Conservation (phyloP, 139 green algal species). For the Desmodesmus armatus region DNA sequence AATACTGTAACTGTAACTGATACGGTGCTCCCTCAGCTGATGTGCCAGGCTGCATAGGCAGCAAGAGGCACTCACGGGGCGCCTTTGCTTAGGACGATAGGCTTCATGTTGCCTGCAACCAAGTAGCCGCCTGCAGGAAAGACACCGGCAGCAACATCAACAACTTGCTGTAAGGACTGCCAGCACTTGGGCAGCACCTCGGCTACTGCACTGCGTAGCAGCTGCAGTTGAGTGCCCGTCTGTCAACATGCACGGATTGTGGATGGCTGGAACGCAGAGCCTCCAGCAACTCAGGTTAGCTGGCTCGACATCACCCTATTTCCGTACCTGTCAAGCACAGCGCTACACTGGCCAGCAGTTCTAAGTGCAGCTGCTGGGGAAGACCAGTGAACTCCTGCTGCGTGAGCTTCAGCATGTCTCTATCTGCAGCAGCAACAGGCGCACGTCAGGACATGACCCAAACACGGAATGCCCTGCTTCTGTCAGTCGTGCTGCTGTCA, state of each 20-base stretch:
- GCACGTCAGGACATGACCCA: background rate
- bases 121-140: slow-evolving; percentile 19
- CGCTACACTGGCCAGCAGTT: slow-evolving; percentile 39
- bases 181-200: too few relatives aligned
- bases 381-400: slow-evolving; percentile 51
- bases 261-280: too few relatives aligned
- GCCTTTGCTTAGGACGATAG: slow-evolving; percentile 11
- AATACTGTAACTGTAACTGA: background rate
- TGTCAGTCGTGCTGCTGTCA: background rate
- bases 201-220: too few relatives aligned
- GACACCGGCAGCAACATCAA: background rate
- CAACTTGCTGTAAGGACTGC: too few relatives aligned
- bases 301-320: too few relatives aligned
- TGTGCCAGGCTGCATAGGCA: background rate
- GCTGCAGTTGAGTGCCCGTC: too few relatives aligned
- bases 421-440: slow-evolving; percentile 38
- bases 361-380: slow-evolving; percentile 40
- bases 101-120: slow-evolving; percentile 31
- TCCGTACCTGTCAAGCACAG: slow-evolving; percentile 51
- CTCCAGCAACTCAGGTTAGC: too few relatives aligned
- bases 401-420: slow-evolving; percentile 55
- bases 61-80: slow-evolving; percentile 25
- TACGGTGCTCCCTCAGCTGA: background rate
- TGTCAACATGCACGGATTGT: too few relatives aligned
- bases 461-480: background rate